phyloP scores from a whole-genome alignment of 1,284 basidiomycete genomes.

The Irpex lacteus region DNA sequence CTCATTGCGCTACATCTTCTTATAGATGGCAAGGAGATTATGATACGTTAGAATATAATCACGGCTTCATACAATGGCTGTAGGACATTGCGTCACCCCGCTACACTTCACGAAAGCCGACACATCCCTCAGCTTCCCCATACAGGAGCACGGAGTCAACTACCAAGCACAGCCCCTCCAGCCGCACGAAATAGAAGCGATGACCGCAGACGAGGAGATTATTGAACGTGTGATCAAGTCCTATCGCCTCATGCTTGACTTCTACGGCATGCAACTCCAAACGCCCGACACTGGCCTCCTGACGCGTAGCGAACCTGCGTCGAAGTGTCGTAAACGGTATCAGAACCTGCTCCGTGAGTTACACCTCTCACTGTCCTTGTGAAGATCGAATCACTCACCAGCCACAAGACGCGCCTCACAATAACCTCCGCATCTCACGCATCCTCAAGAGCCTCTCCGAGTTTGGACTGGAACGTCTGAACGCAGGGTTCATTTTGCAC shows the following conservation, averaged over 20 bases:
- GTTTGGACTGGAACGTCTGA: slow-evolving; percentile 58
- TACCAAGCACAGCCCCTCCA: slow-evolving; percentile 63
- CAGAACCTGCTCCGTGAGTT: slow-evolving; percentile 64
- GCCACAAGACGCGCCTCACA: slow-evolving; percentile 58
- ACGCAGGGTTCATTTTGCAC: slow-evolving; percentile 66
- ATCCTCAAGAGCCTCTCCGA: slow-evolving; percentile 77
- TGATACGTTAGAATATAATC: slow-evolving; percentile 61
- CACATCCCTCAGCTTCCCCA: slow-evolving; percentile 51
- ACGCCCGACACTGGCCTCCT: slow-evolving; percentile 56
- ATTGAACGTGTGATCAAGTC: slow-evolving; percentile 54
- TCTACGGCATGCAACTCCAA: slow-evolving; percentile 68
- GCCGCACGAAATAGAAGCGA: slow-evolving; percentile 57
- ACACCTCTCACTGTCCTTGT: background rate
- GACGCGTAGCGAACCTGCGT: slow-evolving; percentile 35
- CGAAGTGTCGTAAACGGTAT: slow-evolving; percentile 50
- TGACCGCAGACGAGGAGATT: slow-evolving; percentile 51
- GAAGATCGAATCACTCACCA: slow-evolving; percentile 1
- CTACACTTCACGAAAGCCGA: background rate
- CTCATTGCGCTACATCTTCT: background rate
- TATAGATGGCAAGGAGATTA: slow-evolving; percentile 64
- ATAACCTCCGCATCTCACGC: slow-evolving; percentile 75
- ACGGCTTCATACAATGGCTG: slow-evolving; percentile 77
- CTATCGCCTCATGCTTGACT: slow-evolving; percentile 71
- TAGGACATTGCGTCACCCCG: slow-evolving; percentile 33
- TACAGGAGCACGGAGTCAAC: slow-evolving; percentile 71